Evolutionary conservation across 768 basidiomycete species (phyloP).

Genomic region (Pholiota conissans): DNA sequence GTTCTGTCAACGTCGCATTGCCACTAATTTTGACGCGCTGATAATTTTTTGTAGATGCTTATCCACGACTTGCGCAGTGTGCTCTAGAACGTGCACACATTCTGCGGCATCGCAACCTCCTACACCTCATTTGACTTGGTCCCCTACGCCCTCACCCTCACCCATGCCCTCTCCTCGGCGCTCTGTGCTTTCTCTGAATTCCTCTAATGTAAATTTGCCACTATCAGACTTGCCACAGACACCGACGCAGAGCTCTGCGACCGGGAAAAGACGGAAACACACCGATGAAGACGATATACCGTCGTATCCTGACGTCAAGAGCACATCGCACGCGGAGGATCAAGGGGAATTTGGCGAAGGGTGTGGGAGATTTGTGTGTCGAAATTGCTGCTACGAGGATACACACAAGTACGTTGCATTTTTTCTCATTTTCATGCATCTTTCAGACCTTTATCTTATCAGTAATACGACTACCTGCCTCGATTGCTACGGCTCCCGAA

Average conservation of each 20-base stretch:
- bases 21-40: not conserved
- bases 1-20: not conserved
- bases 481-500: constrained; percentile 32
- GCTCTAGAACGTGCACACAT: constrained; percentile 44
- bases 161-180: constrained; percentile 29
- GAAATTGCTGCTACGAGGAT: constrained; percentile 46
- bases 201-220: constrained; percentile 27
- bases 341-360: constrained; percentile 29
- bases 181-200: constrained; percentile 26
- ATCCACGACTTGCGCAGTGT: constrained; percentile 40
- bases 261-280: constrained; percentile 28
- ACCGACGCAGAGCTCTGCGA: constrained; percentile 1
- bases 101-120: constrained; percentile 34
- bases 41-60: constrained; percentile 31
- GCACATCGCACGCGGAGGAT: constrained; percentile 3
- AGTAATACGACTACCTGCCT: constrained; percentile 40
- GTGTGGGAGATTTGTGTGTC: constrained; percentile 42
- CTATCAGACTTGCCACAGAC: constrained; percentile 3
- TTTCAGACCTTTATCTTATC: not conserved
- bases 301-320: constrained; percentile 1
- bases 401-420: constrained; percentile 33
- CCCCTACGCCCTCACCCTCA: constrained; percentile 33
- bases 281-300: constrained; percentile 21
- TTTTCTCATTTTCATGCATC: not conserved
- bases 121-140: constrained; percentile 39